Percentiles rank a stretch among this genome's conserved stretches.
Evolutionary conservation across 2,329 filamentous ascomycete genomes (phyloP).

Genomic region (Exophiala phaeomuriformis): DNA sequence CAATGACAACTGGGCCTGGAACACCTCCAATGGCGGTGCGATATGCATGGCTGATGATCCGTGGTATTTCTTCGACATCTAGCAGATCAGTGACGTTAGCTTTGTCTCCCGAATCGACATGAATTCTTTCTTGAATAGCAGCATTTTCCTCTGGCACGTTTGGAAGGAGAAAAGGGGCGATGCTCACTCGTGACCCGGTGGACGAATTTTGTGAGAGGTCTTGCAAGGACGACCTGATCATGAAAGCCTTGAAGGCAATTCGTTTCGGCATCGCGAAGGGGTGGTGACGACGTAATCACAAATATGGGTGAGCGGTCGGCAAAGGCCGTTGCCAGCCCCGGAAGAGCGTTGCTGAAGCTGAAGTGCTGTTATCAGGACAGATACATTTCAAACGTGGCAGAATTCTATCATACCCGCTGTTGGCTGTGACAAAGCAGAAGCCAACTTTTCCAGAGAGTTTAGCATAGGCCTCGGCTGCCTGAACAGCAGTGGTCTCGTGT

Average conservation of each 20-base stretch:
- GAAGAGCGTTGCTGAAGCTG: constrained; percentile 42
- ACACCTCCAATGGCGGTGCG: constrained; percentile 36
- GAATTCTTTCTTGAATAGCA: background rate
- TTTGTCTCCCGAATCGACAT: background rate
- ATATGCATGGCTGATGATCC: constrained; percentile 40
- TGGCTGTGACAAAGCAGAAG: constrained; percentile 44
- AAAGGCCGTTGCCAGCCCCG: constrained; percentile 42
- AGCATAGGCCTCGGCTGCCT: constrained; percentile 43
- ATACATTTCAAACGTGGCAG: background rate
- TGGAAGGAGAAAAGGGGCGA: background rate
- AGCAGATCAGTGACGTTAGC: background rate
- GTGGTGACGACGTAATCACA: constrained; percentile 41
- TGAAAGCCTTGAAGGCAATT: constrained; percentile 43
- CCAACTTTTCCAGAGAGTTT: constrained; percentile 41
- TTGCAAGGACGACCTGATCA: constrained; percentile 41
- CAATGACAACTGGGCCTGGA: constrained; percentile 33
- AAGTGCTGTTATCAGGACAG: background rate
- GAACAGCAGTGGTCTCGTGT: constrained; percentile 44
- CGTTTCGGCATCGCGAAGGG: constrained; percentile 41
- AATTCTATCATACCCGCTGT: constrained; percentile 37
- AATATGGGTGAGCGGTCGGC: constrained; percentile 42
- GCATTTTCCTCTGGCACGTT: background rate
- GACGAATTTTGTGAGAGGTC: constrained; percentile 42
- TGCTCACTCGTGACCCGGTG: constrained; percentile 35
- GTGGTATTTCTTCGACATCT: constrained; percentile 39